phyloP scores from a whole-genome alignment of 2,329 filamentous ascomycete genomes.

The Periconia macrospinosa region DNA sequence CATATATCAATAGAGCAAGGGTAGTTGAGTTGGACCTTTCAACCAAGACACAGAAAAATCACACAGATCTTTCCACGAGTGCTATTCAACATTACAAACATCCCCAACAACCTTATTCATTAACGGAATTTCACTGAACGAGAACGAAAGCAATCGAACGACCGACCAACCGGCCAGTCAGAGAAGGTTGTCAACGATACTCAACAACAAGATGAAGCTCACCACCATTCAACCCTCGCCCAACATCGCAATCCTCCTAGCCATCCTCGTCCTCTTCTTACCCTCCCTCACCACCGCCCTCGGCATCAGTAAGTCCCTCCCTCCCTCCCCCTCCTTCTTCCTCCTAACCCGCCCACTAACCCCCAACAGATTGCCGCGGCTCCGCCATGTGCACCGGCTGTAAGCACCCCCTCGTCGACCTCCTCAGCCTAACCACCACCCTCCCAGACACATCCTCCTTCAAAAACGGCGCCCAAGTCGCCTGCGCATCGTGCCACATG shows the following conservation, averaged over 20 bases:
- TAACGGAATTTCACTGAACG: no score
- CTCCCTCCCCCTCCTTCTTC: neutral
- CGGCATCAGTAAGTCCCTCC: neutral
- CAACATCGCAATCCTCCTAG: neutral
- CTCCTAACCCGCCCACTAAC: neutral
- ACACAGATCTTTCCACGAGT: no score
- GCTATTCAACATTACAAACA: no score
- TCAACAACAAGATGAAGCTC: no score
- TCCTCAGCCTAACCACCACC: neutral
- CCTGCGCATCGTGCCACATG: constrained; percentile 1
- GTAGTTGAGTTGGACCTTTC: no score
- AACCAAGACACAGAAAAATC: no score
- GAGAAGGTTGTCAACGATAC: no score
- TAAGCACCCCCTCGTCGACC: constrained; percentile 1
- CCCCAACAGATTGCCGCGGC: neutral
- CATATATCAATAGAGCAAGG: no score
- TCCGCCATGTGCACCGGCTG: neutral
- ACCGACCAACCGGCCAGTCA: no score
- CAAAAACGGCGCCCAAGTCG: neutral
- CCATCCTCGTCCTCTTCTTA: neutral
- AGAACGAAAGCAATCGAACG: no score
- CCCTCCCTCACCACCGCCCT: neutral
- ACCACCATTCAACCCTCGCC: no score
- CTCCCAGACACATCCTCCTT: neutral
- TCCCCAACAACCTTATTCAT: no score